Evolutionary conservation across 2,329 filamentous ascomycete species (phyloP), one percentile per base, ranked within the genome.

Genomic region (Colletotrichum ledebouriae): DNA sequence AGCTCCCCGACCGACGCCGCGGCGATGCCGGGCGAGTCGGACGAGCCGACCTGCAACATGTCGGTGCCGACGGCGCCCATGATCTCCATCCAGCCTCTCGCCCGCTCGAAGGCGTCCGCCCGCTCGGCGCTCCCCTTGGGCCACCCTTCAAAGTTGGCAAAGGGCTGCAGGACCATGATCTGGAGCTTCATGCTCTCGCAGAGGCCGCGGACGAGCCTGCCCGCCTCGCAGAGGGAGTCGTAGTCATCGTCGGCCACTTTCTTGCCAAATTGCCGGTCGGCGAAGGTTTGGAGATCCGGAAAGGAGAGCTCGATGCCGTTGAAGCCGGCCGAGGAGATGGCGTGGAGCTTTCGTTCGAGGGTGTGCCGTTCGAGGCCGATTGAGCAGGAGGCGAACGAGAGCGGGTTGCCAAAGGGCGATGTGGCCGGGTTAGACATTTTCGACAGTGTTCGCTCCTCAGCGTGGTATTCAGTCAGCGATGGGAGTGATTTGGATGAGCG

Each of bases 141-240:
- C 91, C 92, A 94, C 1, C 92, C 92, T 73, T 94, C 92, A 66
- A 93, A 94, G 73, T 94, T 92, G 15, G 88, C 81, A 73, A 94
- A 94, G 0, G 92, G 91, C 73, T 94, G 92, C 6, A 94, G 78
- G 82, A 94, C 90, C 76, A 94, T 84, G 63, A 94, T 85, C 41
- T 84, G 80, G 1, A 94, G 78, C 0, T 80, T 78, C 39, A 88
- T 81, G 11, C 85, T 80, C 29, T 85, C 79, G 56, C 86, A 89
- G 53, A 91, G 76, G 0, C 79, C 78, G 59, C 82, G 84, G 57
- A 93, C 85, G 44, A 87, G 81, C 15, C 75, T 74, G 0, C 86
- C 89, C 0, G 89, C 84, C 2, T 80, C 78, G 62, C 83, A 83
- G 1, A 94, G 82, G 3, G 84, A 78, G 17, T 85, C 79, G 72